These are phyloP conservation scores for Lecanicillium sp. DNA, from an alignment of 2,329 filamentous ascomycete genomes.

Conservation along the genomic window DNA sequence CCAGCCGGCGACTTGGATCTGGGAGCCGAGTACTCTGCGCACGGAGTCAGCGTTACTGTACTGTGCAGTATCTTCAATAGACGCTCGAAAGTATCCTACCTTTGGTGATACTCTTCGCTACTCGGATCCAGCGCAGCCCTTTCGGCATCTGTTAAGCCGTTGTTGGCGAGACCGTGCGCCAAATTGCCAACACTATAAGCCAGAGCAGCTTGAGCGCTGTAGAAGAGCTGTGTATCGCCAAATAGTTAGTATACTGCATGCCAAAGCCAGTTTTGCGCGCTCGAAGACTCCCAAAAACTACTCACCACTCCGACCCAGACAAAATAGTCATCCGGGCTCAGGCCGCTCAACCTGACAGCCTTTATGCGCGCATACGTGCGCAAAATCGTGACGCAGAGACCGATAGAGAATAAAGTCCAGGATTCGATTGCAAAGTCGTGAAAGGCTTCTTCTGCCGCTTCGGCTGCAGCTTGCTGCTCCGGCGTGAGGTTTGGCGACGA, in stretches of 20 bases:
- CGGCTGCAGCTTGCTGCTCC: conserved; percentile 2
- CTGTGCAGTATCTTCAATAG: background rate
- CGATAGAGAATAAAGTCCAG: conserved; percentile 20
- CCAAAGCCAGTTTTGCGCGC: no score
- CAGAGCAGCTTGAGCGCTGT: conserved; percentile 39
- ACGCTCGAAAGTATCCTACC: conserved; percentile 16
- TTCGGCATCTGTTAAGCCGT: conserved; percentile 44
- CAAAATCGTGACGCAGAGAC: conserved; percentile 16
- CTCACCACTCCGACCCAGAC: conserved; percentile 14
- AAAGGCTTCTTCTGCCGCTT: conserved; percentile 10
- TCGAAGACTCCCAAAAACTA: conserved; percentile 5
- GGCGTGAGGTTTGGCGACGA: background rate
- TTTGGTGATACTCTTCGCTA: conserved; percentile 34
- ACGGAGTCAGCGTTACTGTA: background rate
- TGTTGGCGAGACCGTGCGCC: conserved; percentile 46
- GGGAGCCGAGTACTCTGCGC: conserved; percentile 42
- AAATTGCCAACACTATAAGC: conserved; percentile 41
- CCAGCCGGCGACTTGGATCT: conserved; percentile 49
- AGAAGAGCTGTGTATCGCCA: conserved; percentile 32
- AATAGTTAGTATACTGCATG: background rate
- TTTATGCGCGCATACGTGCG: conserved; percentile 21
- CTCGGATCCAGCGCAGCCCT: conserved; percentile 33
- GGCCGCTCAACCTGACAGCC: conserved; percentile 14
- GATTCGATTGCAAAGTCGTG: conserved; percentile 14
- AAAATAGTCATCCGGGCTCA: conserved; percentile 22